Base-by-base conservation (phyloP, 2,329 filamentous ascomycete species). In the Exophiala sp. region DNA sequence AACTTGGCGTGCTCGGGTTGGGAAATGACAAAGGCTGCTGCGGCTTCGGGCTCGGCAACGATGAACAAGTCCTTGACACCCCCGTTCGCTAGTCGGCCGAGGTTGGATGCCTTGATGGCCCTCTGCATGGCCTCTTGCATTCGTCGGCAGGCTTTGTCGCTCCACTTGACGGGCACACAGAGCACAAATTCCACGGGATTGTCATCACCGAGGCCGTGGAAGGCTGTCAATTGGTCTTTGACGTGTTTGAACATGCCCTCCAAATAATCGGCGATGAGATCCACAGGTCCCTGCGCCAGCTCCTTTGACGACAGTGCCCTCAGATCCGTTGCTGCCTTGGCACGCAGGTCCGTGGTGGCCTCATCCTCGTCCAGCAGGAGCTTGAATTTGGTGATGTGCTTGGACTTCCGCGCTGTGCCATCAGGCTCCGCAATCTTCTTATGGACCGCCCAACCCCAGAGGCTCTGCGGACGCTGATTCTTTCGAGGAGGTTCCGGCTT, bases 251-350 rank as follows among this genome's bases (percentile, higher is more conserved):
- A 86, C 55, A 97, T 79, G 73, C 96, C 95, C 78, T 95, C 96
- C 41, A 97, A 84, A 69, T 97, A 97, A 68, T 97, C 91, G 68
- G 91, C 91, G 16, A 91, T 90, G 44, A 96, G 90, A 70, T 97
- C 91, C 14, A 48, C 19, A n/a, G n/a, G n/a, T n/a, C n/a, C n/a
- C n/a, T n/a, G n/a, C n/a, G n/a, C n/a, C 11, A 48, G 3, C 2
- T 29, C 16, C 1, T 21, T 21, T 5, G 7, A 18, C 22, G 45
- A 45, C 32, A 50, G 19, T 16, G 22, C n/a, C 19, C 39, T 50
- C 32, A 39, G 14, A 14, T 13, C 27, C 5, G 6, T 7, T 9
- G n/a, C 14, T n/a, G 8, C 16, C 30, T 40, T 30, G 11, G 22
- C n/a, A 7, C 38, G 38, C 2, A 50, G 41, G 27, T 29, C 42